phyloP scores from a whole-genome alignment of 2,329 filamentous ascomycete species.

The Escovopsis sp. region DNA sequence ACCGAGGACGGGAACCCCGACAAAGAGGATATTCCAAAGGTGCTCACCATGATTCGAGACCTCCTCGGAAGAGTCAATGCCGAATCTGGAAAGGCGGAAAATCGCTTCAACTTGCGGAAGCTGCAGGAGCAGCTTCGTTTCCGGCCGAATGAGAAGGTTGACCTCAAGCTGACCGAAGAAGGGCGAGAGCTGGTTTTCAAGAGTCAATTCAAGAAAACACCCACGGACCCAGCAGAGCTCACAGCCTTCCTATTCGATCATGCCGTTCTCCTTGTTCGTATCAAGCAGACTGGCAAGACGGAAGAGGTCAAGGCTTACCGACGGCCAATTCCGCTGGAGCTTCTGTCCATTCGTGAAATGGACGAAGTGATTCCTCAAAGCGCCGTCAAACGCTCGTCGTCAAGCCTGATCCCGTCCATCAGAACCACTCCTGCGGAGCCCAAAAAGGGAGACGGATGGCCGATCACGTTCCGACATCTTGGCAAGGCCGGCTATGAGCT shows the following conservation, averaged over 20 bases:
- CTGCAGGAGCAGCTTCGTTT: conserved; percentile 88
- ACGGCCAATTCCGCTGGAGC: conserved; percentile 81
- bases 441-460: conserved; percentile 62
- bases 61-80: conserved; percentile 80
- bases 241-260: conserved; percentile 95
- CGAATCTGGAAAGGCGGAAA: conserved; percentile 93
- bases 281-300: conserved; percentile 82
- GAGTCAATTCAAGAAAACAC: conserved; percentile 81
- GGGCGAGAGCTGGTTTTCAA: conserved; percentile 90
- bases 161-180: conserved; percentile 87
- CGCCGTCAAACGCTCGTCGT: conserved; percentile 72
- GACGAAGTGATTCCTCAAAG: conserved; percentile 82
- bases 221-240: conserved; percentile 77
- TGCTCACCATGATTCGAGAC: conserved; percentile 72
- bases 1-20: conserved; percentile 82
- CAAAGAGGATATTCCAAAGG: conserved; percentile 82
- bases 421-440: conserved; percentile 35
- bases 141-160: conserved; percentile 76
- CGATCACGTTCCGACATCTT: conserved; percentile 90
- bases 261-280: conserved; percentile 77
- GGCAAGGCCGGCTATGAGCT: conserved; percentile 91
- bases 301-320: conserved; percentile 94
- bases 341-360: conserved; percentile 92
- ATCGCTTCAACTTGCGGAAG: conserved; percentile 87
- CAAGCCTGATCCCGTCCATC: conserved; percentile 55